These are phyloP conservation scores for Setaria italica DNA, from an alignment of 202 grass and related monocot species.

Conservation along the genomic window DNA sequence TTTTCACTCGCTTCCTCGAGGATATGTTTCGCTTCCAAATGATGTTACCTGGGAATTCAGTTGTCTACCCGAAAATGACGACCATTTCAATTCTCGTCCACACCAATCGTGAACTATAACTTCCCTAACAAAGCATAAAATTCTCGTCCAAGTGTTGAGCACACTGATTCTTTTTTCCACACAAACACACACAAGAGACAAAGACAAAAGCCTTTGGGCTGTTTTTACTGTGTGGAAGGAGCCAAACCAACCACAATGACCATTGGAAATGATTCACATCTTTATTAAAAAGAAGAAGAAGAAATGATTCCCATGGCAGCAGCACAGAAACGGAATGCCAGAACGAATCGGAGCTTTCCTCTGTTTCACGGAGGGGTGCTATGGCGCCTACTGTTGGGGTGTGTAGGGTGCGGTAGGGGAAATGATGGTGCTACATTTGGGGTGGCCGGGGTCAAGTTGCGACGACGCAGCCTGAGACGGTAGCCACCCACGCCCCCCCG, in stretches of 20 bases:
- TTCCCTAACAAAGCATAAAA: not conserved
- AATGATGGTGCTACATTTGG: conserved; percentile 56
- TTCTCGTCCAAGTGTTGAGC: not conserved
- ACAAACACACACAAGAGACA: not conserved
- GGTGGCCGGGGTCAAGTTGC: conserved; percentile 46
- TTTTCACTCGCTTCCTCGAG: not conserved
- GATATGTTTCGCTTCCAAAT: not conserved
- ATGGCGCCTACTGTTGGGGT: not conserved
- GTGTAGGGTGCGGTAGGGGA: conserved; percentile 1
- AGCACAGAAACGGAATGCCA: conserved; percentile 8
- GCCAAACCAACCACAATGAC: not conserved
- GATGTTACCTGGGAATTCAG: not conserved
- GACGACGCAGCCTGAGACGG: conserved; percentile 28
- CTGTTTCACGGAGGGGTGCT: not conserved
- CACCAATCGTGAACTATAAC: not conserved
- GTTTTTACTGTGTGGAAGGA: not conserved
- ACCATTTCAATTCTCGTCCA: not conserved
- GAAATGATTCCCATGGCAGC: not conserved
- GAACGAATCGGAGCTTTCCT: not conserved
- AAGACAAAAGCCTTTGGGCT: not conserved
- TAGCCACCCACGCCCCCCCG: not conserved
- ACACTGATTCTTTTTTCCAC: not conserved
- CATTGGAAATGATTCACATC: too few relatives aligned
- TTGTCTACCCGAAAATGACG: not conserved
- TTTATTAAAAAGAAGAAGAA: too few relatives aligned